A percentile compares a stretch with the other conserved stretches of the same genome.
Evolutionary conservation across 306 rosid genomes (phyloP).

Genomic region (Vigna reflexopilosa): DNA sequence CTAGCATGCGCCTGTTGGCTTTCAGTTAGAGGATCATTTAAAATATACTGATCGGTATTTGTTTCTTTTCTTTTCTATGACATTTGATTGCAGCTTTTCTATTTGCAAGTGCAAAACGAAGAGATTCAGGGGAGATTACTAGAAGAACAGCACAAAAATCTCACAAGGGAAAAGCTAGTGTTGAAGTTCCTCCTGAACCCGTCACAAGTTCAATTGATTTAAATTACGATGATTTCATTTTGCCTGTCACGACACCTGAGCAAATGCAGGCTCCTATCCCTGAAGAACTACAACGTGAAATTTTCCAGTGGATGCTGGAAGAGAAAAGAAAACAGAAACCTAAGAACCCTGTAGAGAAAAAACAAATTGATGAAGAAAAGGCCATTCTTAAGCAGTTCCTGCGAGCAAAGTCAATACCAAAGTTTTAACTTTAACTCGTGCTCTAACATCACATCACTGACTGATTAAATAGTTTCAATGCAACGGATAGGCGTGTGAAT

Average conservation of each 20-base stretch:
- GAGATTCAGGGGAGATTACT: slow-evolving; percentile 47
- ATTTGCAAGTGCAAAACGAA: slow-evolving; percentile 62
- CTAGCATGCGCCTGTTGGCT: slow-evolving; percentile 9
- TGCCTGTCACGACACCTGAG: slow-evolving; percentile 47
- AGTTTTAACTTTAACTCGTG: slow-evolving; percentile 47
- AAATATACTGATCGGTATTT: slow-evolving; percentile 33
- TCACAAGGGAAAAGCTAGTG: slow-evolving; percentile 48
- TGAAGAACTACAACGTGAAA: slow-evolving; percentile 63
- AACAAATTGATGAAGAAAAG: slow-evolving; percentile 64
- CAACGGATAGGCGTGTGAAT: slow-evolving; percentile 17
- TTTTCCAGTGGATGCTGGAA: slow-evolving; percentile 66
- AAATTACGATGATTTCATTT: slow-evolving; percentile 49
- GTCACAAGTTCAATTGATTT: slow-evolving; percentile 43
- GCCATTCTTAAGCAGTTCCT: slow-evolving; percentile 62
- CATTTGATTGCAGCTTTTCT: slow-evolving; percentile 68
- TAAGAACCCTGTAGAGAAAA: slow-evolving; percentile 59
- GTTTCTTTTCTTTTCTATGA: slow-evolving; percentile 10
- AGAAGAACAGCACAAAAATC: slow-evolving; percentile 48
- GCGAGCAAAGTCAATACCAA: slow-evolving; percentile 56
- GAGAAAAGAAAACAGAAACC: slow-evolving; percentile 67
- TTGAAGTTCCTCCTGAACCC: slow-evolving; percentile 54
- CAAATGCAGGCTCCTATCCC: slow-evolving; percentile 48
- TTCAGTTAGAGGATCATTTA: slow-evolving; percentile 27
- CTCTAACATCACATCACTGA: slow-evolving; percentile 26
- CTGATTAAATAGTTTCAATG: slow-evolving; percentile 36